Base-by-base conservation (phyloP, 139 green algal genomes). In the Tetradesmus lagerheimii region DNA sequence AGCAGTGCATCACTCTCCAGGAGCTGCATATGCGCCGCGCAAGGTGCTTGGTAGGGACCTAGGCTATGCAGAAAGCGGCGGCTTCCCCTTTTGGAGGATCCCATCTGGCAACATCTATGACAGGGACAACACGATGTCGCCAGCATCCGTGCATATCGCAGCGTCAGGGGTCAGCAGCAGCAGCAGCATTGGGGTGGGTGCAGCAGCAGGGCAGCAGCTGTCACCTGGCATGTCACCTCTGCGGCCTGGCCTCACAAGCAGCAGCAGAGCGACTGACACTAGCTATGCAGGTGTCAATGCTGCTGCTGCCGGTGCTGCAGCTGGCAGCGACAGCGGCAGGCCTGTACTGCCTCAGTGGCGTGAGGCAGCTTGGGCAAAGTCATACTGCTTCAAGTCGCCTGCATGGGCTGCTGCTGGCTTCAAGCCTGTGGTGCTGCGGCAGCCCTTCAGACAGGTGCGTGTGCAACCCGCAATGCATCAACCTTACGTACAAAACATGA, bases 381-480 rank as follows among this genome's bases (percentile, higher is more conserved):
- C 37, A 6, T 86, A 86, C 80, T 86, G 80, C 45, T 86, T 86
- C 80, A 86, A 86, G 45, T 86, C 80, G 20, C 45, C 80, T 74
- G 80, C 45, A 11, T 86, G 80, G 80, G 80, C 80, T 43, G 80
- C 80, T 71, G 80, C 45, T n/a, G 45, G 37, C 45, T 74, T 86
- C 45, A 43, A 74, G 43, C 45, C 80, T 39, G 80, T 45, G 27
- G 47, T 86, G 20, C 80, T 86, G 41, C 45, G 47, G n/a, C 45
- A 86, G 16, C 29, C 45, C 0, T 86, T 43, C 80, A 39, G 80
- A 16, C 80, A 86, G 80, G 80, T 86, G 80, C 4, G 43, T 18
- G n/a, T 20, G 47, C 12, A 2, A 18, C 1, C 20, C 12, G 9
- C 43, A 50, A 50, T 50, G 43, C 43, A 50, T 5, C 43, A n/a